Conservation (phyloP, 345 rosid genomes). For the Streptanthus diversifolius region DNA sequence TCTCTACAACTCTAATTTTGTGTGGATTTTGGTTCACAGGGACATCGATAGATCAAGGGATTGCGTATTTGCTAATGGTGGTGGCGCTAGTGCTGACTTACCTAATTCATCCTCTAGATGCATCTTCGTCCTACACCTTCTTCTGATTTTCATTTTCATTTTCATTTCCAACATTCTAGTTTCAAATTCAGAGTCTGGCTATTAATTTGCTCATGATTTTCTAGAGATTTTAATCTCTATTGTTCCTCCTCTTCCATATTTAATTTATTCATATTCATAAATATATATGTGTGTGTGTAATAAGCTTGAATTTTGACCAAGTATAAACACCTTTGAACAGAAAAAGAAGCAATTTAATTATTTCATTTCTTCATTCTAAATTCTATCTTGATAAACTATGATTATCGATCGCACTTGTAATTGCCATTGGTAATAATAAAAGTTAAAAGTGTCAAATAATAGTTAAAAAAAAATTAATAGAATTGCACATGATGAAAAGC, state of each 20-base stretch:
- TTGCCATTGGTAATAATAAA: too few species aligned
- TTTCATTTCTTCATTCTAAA: too few species aligned
- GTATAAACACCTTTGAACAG: too few species aligned
- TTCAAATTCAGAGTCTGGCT: constrained; percentile 14
- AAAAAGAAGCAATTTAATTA: too few species aligned
- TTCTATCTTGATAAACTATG: too few species aligned
- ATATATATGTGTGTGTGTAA: not conserved
- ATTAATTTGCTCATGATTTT: constrained; percentile 9
- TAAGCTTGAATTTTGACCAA: not conserved
- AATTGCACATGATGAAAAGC: not conserved
- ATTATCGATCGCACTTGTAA: too few species aligned
- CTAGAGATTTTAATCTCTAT: constrained; percentile 14
- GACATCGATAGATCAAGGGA: constrained; percentile 68
- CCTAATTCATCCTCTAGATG: constrained; percentile 61
- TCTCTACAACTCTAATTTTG: not conserved
- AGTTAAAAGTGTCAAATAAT: not conserved
- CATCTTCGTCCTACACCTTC: constrained; percentile 39
- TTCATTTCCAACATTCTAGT: not conserved
- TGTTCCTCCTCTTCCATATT: constrained; percentile 2
- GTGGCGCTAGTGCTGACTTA: constrained; percentile 68
- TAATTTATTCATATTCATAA: constrained; percentile 23
- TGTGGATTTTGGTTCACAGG: constrained; percentile 29
- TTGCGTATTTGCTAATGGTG: constrained; percentile 66
- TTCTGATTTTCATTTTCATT: constrained; percentile 23
- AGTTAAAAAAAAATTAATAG: not conserved